Conservation (phyloP, 2,329 filamentous ascomycete species). For the Pyricularia grisea region DNA sequence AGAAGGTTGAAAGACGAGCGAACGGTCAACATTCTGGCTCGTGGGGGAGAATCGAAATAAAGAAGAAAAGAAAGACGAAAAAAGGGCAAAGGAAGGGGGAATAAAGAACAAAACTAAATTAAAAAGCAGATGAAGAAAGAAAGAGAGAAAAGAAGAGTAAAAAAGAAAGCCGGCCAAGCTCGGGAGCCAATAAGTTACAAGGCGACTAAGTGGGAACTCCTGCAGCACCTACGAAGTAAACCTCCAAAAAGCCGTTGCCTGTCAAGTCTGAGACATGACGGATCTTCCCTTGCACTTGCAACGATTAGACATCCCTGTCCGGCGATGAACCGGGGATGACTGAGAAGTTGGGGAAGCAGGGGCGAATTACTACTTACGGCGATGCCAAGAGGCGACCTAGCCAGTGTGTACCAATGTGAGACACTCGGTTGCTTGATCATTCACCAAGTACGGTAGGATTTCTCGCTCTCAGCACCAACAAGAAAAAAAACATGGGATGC, state of each 20-base stretch:
- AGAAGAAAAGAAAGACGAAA: neutral
- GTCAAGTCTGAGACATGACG: neutral
- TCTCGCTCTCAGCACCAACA: neutral
- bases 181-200: neutral
- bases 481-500: neutral
- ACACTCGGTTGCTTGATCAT: neutral
- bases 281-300: neutral
- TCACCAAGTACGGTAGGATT: neutral
- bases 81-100: neutral
- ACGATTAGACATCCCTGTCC: neutral
- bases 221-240: neutral
- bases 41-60: neutral
- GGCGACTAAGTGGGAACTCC: neutral
- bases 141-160: neutral
- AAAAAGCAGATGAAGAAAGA: conserved; percentile 4
- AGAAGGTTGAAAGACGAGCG: conserved; percentile 8
- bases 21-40: conserved; percentile 15
- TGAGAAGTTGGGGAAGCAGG: neutral
- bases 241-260: neutral
- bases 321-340: neutral
- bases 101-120: conserved; percentile 3
- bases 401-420: neutral
- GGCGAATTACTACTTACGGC: neutral
- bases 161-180: neutral
- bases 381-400: neutral